phyloP scores from a whole-genome alignment of 768 basidiomycete genomes.

The Mycena indigotica region DNA sequence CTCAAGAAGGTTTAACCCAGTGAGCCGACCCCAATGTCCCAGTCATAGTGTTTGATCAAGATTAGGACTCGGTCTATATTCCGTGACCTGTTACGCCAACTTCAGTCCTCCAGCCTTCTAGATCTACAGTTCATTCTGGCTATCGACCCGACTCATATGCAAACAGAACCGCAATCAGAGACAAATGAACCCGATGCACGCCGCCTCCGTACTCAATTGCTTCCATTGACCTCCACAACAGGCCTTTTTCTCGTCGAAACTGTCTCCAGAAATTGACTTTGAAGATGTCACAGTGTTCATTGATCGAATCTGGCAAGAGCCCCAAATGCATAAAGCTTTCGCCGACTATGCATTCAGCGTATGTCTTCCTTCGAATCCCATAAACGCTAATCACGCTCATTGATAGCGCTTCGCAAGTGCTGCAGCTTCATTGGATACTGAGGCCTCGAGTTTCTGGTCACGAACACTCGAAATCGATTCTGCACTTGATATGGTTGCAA shows the following conservation, averaged over 20 bases:
- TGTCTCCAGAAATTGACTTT: conserved; percentile 50
- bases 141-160: conserved; percentile 59
- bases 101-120: conserved; percentile 56
- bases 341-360: conserved; percentile 62
- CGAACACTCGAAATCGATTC: conserved; percentile 61
- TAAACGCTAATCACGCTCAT: conserved; percentile 6
- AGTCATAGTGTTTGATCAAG: no score
- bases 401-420: conserved; percentile 61
- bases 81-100: conserved; percentile 57
- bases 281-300: conserved; percentile 43
- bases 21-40: no score
- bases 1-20: no score
- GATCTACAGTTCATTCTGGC: conserved; percentile 53
- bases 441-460: conserved; percentile 71
- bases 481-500: conserved; percentile 67
- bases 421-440: conserved; percentile 59
- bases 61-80: conserved; percentile 38
- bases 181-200: conserved; percentile 62
- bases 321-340: conserved; percentile 57
- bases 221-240: no score
- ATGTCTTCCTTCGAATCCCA: conserved; percentile 16
- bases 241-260: conserved; percentile 60
- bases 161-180: conserved; percentile 61
- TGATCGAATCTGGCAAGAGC: conserved; percentile 56
- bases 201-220: not conserved